Percentiles rank a stretch among this genome's conserved stretches.
These are phyloP conservation scores for Eucalyptus microcorys DNA, from an alignment of 345 rosid genomes.

Conservation along the genomic window DNA sequence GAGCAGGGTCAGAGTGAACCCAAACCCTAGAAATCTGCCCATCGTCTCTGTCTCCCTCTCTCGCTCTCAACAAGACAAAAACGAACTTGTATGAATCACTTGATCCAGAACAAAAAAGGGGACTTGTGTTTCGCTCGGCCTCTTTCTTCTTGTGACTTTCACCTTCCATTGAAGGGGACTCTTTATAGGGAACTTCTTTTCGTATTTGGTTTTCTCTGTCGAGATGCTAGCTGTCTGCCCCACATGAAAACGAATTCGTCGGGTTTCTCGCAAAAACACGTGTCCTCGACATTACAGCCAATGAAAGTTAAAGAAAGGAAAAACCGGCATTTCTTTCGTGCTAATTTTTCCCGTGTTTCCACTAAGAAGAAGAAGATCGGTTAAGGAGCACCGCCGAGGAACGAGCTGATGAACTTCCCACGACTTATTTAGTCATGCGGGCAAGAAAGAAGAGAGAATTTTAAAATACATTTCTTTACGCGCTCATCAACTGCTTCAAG, in stretches of 20 bases:
- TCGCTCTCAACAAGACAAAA: neutral
- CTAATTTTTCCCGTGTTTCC: neutral
- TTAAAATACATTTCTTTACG: neutral
- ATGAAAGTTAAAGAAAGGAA: neutral
- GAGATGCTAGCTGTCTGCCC: neutral
- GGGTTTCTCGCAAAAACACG: neutral
- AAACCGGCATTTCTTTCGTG: neutral
- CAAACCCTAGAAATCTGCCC: neutral
- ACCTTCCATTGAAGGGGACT: neutral
- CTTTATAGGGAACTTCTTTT: neutral
- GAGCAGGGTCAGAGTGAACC: neutral
- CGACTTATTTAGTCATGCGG: neutral
- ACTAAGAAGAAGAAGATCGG: neutral
- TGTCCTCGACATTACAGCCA: neutral
- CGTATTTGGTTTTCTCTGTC: neutral
- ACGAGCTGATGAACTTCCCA: neutral
- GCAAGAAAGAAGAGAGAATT: neutral
- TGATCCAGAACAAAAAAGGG: neutral
- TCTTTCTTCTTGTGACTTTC: neutral
- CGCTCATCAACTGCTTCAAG: neutral
- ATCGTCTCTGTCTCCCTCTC: neutral
- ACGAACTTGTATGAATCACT: neutral
- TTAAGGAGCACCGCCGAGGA: neutral
- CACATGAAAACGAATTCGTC: neutral
- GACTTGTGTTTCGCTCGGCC: neutral